phyloP scores from a whole-genome alignment of 2,329 filamentous ascomycete genomes.

The Cladosporium sp. region DNA sequence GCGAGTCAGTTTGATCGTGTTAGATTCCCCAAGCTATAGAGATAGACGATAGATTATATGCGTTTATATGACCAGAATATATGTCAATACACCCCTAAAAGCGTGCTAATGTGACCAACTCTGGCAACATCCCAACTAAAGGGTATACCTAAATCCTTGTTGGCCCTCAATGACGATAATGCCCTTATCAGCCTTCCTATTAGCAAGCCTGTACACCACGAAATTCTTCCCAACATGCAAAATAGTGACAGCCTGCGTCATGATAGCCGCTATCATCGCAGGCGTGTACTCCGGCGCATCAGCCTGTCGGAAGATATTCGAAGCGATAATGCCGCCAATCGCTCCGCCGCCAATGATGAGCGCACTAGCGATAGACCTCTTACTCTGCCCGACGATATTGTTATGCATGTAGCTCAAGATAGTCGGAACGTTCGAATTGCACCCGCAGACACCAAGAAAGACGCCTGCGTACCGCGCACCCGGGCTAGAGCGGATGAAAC shows the following conservation, averaged over 20 bases:
- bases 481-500: constrained; percentile 32
- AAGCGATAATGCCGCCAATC: constrained; percentile 73
- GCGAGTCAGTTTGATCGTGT: constrained; percentile 48
- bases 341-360: constrained; percentile 74
- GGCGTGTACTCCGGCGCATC: constrained; percentile 63
- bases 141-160: constrained; percentile 16
- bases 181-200: constrained; percentile 26
- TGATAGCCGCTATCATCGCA: constrained; percentile 36
- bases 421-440: constrained; percentile 73
- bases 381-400: constrained; percentile 70
- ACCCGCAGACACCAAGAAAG: constrained; percentile 71
- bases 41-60: background rate
- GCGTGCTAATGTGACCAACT: background rate
- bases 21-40: constrained; percentile 30
- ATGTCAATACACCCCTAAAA: background rate
- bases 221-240: constrained; percentile 27
- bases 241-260: constrained; percentile 25
- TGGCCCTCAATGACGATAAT: constrained; percentile 24
- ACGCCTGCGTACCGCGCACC: constrained; percentile 63
- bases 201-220: constrained; percentile 22
- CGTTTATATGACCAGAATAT: background rate
- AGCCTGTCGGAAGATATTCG: constrained; percentile 65
- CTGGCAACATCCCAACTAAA: background rate
- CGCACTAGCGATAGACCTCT: constrained; percentile 70
- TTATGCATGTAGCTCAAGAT: constrained; percentile 73